Evolutionary conservation across 2,329 filamentous ascomycete genomes (phyloP), one percentile per base, ranked within the genome.

Genomic region (Hirsutella thompsonii): DNA sequence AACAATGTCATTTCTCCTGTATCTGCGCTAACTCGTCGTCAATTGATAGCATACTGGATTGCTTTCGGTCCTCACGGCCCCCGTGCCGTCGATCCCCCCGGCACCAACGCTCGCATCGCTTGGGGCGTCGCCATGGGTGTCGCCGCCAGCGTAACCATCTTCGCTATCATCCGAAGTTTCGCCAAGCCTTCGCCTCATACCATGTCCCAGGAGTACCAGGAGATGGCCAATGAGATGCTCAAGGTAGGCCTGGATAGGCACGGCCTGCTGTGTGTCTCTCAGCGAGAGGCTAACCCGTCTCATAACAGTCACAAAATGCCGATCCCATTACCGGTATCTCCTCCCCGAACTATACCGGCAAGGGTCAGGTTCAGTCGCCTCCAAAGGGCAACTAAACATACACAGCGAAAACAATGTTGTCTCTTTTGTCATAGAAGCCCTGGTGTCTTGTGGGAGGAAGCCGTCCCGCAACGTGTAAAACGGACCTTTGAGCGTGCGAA

Each of bases 131-230:
- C 70, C 46, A 62, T 81, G 55, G 83, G 85, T 57, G 57, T 93
- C 50, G 69, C 66, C 47, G 74, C 70, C 55, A 81, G 81, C 51
- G 65, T 83, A 52, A 74, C 66, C 49, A 46, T 95, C 63, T 96
- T 96, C 70, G 70, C 69, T 55, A 47, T 64, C 55, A 75, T 84
- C 61, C 83, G 89, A 56, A 51, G 74, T 52, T 81, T 85, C 61
- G 87, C 83, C 56, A 74, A 76, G 60, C 75, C 77, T 45, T 58
- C 75, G 48, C 92, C 92, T 52, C 70, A 72, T 63, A 94, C 90
- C 57, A 94, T 98, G 89, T 90, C 73, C 69, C 84, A 86, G 74
- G 92, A 98, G 69, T 96, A 84, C 79, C 87, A 98, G 72, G 88
- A 96, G 72, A 83, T 83, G 54, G 76, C 81, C 53, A 94, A 98